Evolutionary conservation across 805 yeast species (phyloP), one percentile per base, ranked within the genome.

Genomic region (Ogataea minuta): DNA sequence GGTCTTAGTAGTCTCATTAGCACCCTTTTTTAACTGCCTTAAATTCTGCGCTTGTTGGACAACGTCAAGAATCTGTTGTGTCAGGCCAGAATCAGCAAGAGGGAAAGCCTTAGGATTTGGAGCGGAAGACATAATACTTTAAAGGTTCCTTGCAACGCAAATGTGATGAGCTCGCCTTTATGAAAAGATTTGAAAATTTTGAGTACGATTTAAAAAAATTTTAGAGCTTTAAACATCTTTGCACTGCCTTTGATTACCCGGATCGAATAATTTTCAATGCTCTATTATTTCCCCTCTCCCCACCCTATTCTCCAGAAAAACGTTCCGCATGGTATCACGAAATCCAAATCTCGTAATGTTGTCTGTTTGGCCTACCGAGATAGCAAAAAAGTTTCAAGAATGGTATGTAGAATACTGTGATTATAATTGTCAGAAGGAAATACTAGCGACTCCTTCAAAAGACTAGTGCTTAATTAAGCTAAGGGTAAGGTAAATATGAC

Each of bases 31-130:
- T 70, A 93, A 81, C 74, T 93, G 99, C 77, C 98, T 89, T 67
- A 93, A 79, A 74, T 85, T 89, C 61, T 95, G 90, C 48, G 97
- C 88, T 76, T 93, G 99, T 75, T 93, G 99, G 59, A 87, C 93
- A 66, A 93, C 90, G 62, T 93, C 98, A 64, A 93, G 79, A 70
- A 93, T 91, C 74, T 91, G 97, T 75, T 93, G 97, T 54, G 95
- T 74, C 59, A 95, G 78, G 56, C 83, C 89, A 53, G 96, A 83
- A 67, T 93, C 98, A 60, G 99, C 97, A 64, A 93, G 79, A 66
- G 99, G 99, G 75, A 93, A 93, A 52, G 99, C 99, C 69, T 90
- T 86, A 69, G 96, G 95, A 80, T 91, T 91, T 71, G 95, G 88
- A 50, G 90, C 77, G 51, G 88, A 77, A 66, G 91, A 83, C 91